Evolutionary conservation across 2,329 filamentous ascomycete genomes (phyloP).

Genomic region (Pyricularia pennisetigena): DNA sequence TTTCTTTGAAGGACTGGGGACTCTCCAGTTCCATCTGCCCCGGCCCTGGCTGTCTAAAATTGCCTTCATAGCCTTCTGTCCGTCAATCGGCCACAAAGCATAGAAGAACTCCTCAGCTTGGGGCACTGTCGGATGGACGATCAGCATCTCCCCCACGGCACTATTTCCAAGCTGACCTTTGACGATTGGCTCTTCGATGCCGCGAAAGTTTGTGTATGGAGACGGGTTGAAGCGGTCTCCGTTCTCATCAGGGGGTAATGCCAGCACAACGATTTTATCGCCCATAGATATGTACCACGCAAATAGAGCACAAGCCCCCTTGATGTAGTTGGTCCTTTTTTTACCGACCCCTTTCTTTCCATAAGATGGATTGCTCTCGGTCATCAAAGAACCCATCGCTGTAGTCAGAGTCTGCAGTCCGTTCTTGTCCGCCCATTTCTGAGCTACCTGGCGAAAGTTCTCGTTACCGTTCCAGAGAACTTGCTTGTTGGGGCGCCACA

Average conservation of each 20-base stretch:
- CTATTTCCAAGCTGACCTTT: not conserved
- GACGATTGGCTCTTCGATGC: not conserved
- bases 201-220: not conserved
- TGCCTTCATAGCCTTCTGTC: not conserved
- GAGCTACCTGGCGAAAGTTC: not conserved
- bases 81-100: not conserved
- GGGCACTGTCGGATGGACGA: not conserved
- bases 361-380: not conserved
- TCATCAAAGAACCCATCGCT: not conserved
- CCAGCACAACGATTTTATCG: not conserved
- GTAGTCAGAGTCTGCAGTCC: not conserved
- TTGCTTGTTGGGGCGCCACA: not conserved
- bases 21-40: not conserved
- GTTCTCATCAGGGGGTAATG: not conserved
- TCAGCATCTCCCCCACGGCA: not conserved
- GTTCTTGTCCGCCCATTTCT: not conserved
- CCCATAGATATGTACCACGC: not conserved
- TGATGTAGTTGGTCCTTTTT: not conserved
- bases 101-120: not conserved
- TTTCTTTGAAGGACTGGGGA: not conserved
- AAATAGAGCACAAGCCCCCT: not conserved
- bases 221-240: not conserved
- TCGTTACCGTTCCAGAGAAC: not conserved
- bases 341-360: not conserved
- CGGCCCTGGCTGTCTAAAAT: not conserved